These are phyloP conservation scores for Phytophthora lateralis DNA, from an alignment of 352 stramenopile genomes.

Conservation along the genomic window DNA sequence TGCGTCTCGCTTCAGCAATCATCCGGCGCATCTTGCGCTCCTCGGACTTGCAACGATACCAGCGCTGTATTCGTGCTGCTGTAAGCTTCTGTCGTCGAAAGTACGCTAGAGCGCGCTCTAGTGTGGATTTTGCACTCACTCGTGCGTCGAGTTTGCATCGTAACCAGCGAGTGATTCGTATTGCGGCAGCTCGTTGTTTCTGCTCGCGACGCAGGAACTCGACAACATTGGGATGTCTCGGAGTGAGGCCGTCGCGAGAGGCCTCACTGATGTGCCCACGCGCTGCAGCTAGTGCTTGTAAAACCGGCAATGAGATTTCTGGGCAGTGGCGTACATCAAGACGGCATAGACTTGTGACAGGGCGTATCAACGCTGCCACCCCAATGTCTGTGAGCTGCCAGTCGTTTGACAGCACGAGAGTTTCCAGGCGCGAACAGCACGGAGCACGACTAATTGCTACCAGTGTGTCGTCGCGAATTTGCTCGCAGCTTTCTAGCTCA, in stretches of 20 bases:
- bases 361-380: constrained; percentile 30
- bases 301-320: constrained; percentile 52
- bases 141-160: constrained; percentile 33
- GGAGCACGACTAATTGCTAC: constrained; percentile 29
- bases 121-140: constrained; percentile 40
- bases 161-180: constrained; percentile 54
- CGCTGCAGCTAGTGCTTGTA: constrained; percentile 44
- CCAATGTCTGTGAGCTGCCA: constrained; percentile 71
- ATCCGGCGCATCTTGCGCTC: constrained; percentile 30
- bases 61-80: constrained; percentile 56
- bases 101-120: constrained; percentile 52
- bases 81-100: constrained; percentile 51
- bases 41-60: constrained; percentile 41
- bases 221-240: constrained; percentile 55
- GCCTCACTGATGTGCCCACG: constrained; percentile 44
- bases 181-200: constrained; percentile 35
- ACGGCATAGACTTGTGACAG: constrained; percentile 38
- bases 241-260: constrained; percentile 46
- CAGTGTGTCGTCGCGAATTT: constrained; percentile 57
- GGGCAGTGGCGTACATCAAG: constrained; percentile 70
- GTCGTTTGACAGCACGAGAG: constrained; percentile 69
- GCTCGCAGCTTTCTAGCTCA: constrained; percentile 78
- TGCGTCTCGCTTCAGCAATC: constrained; percentile 28
- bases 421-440: constrained; percentile 49
- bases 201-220: constrained; percentile 47